phyloP scores from a whole-genome alignment of 75 land plant genomes.

The Pinus taeda region DNA sequence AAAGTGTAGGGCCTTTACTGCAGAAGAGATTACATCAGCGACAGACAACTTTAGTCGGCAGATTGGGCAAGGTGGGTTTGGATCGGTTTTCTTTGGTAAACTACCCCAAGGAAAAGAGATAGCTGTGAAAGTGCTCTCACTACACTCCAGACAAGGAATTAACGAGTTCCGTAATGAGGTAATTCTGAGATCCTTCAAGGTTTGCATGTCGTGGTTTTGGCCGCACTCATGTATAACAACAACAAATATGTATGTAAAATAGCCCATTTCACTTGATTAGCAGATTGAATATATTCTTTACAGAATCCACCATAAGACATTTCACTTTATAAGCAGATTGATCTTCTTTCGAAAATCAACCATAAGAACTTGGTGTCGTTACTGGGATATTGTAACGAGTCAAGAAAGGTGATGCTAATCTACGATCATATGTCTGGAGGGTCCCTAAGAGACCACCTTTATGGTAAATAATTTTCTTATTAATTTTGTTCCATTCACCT shows the following conservation, averaged over 20 bases:
- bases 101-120: not conserved
- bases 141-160: not conserved
- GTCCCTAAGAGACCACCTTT: slow-evolving; percentile 50
- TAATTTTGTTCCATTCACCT: not conserved
- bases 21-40: not conserved
- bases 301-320: no score
- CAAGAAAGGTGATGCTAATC: slow-evolving; percentile 28
- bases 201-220: not conserved
- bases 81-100: not conserved
- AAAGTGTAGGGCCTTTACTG: not conserved
- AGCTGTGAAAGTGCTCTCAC: not conserved
- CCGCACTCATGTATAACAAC: not conserved
- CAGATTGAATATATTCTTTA: no score
- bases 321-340: not conserved
- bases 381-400: slow-evolving; percentile 46
- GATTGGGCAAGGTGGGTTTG: not conserved
- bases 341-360: slow-evolving; percentile 8
- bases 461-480: not conserved
- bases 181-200: no score
- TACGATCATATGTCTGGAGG: slow-evolving; percentile 57
- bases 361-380: slow-evolving; percentile 42
- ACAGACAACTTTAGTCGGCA: not conserved
- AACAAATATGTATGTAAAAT: not conserved
- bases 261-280: no score
- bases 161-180: not conserved